Evolutionary conservation across 164 flowering plant genomes (phyloP).

Genomic region (Sedum album): DNA sequence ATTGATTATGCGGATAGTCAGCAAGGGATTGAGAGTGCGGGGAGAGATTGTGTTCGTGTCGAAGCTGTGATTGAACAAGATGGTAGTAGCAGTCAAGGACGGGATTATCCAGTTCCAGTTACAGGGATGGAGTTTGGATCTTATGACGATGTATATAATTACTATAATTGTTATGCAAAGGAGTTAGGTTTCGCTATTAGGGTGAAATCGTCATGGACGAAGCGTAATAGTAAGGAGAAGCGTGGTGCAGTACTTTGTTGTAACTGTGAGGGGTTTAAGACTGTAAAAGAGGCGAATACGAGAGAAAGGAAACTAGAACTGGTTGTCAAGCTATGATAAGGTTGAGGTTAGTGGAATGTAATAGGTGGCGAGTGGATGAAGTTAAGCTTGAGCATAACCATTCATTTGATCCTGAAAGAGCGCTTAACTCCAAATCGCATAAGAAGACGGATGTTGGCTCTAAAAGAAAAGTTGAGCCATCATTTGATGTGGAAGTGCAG

Average conservation of each 20-base stretch:
- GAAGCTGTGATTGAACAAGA: slow-evolving; percentile 15
- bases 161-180: slow-evolving; percentile 50
- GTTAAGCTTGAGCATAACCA: slow-evolving; percentile 71
- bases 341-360: slow-evolving; percentile 50
- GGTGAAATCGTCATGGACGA: slow-evolving; percentile 59
- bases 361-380: slow-evolving; percentile 57
- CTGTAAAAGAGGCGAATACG: slow-evolving; percentile 33
- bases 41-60: slow-evolving; percentile 14
- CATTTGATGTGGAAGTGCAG: slow-evolving; percentile 39
- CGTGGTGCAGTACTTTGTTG: slow-evolving; percentile 65
- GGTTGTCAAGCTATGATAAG: slow-evolving; percentile 62
- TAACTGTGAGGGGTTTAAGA: slow-evolving; percentile 65
- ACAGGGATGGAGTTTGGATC: slow-evolving; percentile 60
- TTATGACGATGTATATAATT: slow-evolving; percentile 61
- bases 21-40: slow-evolving; percentile 4
- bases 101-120: slow-evolving; percentile 32
- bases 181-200: slow-evolving; percentile 57
- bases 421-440: slow-evolving; percentile 50
- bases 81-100: slow-evolving; percentile 18
- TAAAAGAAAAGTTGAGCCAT: slow-evolving; percentile 36
- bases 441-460: slow-evolving; percentile 38
- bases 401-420: slow-evolving; percentile 48
- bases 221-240: slow-evolving; percentile 57
- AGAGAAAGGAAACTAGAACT: slow-evolving; percentile 52
- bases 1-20: not conserved